Percentiles rank a stretch among this genome's conserved stretches.
These are phyloP conservation scores for Apiospora kogelbergensis DNA, from an alignment of 2,329 filamentous ascomycete species.

Conservation along the genomic window DNA sequence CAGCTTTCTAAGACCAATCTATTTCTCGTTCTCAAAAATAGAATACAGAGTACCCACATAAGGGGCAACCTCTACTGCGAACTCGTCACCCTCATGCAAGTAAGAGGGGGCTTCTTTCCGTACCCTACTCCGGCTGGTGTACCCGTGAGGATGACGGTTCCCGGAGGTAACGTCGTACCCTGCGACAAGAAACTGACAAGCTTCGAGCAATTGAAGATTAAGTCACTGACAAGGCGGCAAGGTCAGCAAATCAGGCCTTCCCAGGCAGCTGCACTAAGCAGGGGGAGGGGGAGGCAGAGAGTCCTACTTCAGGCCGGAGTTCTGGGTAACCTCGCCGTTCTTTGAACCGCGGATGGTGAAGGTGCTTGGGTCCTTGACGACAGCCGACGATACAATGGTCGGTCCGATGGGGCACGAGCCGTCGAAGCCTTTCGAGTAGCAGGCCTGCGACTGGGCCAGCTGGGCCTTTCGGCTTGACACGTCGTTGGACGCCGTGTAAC, in stretches of 20 bases:
- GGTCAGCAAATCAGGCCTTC: constrained; percentile 29
- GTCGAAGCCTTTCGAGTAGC: constrained; percentile 60
- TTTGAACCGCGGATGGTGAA: constrained; percentile 44
- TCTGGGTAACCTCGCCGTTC: constrained; percentile 53
- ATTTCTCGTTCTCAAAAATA: constrained; percentile 37
- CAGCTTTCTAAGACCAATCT: constrained; percentile 6
- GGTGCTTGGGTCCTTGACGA: constrained; percentile 41
- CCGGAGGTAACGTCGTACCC: constrained; percentile 40
- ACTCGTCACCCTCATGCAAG: constrained; percentile 40
- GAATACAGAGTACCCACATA: constrained; percentile 44
- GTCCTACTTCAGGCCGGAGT: constrained; percentile 32
- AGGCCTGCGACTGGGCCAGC: constrained; percentile 54
- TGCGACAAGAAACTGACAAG: constrained; percentile 43
- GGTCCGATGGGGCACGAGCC: constrained; percentile 55
- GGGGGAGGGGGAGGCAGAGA: neutral
- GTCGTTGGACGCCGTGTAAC: constrained; percentile 65
- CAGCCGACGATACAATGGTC: constrained; percentile 44
- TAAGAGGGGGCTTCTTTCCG: constrained; percentile 37
- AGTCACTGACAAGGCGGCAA: constrained; percentile 33
- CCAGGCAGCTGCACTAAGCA: constrained; percentile 19
- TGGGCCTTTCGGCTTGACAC: constrained; percentile 60
- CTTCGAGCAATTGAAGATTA: constrained; percentile 25
- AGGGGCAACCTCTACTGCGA: constrained; percentile 41
- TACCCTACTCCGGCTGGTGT: constrained; percentile 43
- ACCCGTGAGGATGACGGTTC: constrained; percentile 44